These are phyloP conservation scores for Acanthamoeba triangularis DNA, from an alignment of 208 protist genomes.

Conservation along the genomic window DNA sequence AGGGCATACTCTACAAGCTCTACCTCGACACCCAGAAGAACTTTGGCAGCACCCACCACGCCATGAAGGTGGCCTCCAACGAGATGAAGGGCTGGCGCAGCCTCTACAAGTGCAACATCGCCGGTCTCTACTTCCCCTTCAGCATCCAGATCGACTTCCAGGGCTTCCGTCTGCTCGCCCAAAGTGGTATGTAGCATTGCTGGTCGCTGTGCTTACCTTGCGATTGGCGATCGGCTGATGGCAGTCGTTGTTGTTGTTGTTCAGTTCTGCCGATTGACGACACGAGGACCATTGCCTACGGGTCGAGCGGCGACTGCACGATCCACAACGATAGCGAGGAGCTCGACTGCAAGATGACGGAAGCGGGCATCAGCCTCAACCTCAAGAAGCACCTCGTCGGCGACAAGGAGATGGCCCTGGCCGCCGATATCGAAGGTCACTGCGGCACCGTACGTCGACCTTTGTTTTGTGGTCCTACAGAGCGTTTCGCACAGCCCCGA, in stretches of 20 bases:
- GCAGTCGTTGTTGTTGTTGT: background rate
- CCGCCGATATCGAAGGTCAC: conserved; percentile 66
- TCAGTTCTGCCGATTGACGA: conserved; percentile 71
- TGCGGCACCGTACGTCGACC: conserved; percentile 28
- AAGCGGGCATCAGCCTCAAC: conserved; percentile 72
- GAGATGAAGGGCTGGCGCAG: conserved; percentile 66
- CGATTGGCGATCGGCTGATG: background rate
- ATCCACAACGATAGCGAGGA: conserved; percentile 72
- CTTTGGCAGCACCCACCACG: conserved; percentile 72
- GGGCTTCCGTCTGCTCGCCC: conserved; percentile 73
- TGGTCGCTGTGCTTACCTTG: background rate
- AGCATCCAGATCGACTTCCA: conserved; percentile 76
- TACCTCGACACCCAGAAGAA: conserved; percentile 76
- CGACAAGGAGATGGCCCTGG: conserved; percentile 65
- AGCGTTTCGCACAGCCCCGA: too few species aligned
- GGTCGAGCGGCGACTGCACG: conserved; percentile 45
- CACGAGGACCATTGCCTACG: conserved; percentile 64
- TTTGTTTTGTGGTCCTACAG: background rate
- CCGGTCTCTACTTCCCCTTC: conserved; percentile 72
- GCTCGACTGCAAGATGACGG: conserved; percentile 61
- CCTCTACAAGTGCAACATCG: conserved; percentile 46
- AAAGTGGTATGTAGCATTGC: conserved; percentile 11
- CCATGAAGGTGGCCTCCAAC: conserved; percentile 76
- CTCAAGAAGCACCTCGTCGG: conserved; percentile 77
- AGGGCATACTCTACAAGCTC: conserved; percentile 75